Conservation (phyloP, 2,329 filamentous ascomycete genomes). For the Trematosphaeria pertusa region DNA sequence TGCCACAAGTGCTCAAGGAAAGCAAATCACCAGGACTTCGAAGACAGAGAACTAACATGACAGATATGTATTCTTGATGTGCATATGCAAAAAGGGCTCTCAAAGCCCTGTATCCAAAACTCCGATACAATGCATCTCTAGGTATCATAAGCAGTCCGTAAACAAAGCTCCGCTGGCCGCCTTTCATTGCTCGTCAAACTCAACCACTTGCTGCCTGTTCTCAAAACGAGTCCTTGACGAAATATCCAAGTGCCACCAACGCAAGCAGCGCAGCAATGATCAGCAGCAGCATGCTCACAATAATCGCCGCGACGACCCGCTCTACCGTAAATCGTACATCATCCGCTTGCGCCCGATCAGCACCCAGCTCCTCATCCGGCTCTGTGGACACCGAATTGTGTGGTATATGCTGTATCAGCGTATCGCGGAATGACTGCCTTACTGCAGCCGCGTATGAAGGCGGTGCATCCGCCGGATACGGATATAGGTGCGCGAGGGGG, state of each 20-base stretch:
- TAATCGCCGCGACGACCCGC: constrained; percentile 31
- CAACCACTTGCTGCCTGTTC: no score
- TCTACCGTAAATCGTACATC: constrained; percentile 35
- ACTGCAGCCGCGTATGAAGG: constrained; percentile 36
- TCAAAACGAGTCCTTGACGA: no score
- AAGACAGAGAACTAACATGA: no score
- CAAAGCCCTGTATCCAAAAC: constrained; percentile 3
- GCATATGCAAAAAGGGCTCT: constrained; percentile 5
- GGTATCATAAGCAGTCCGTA: no score
- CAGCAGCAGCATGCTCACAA: constrained; percentile 29
- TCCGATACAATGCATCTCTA: constrained; percentile 9
- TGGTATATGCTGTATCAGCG: constrained; percentile 33
- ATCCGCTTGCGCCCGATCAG: constrained; percentile 19
- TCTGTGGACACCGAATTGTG: not conserved
- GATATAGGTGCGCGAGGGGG: constrained; percentile 34
- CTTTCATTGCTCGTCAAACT: no score
- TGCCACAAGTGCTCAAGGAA: no score
- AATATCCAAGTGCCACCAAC: constrained; percentile 23
- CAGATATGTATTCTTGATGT: no score
- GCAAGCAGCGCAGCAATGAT: constrained; percentile 26
- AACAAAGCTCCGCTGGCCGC: no score
- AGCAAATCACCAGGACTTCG: no score
- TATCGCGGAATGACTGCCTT: constrained; percentile 32
- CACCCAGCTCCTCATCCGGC: constrained; percentile 23
- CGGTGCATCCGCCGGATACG: constrained; percentile 34